phyloP scores from a whole-genome alignment of 768 basidiomycete genomes.

The Boletus rubescentipes region DNA sequence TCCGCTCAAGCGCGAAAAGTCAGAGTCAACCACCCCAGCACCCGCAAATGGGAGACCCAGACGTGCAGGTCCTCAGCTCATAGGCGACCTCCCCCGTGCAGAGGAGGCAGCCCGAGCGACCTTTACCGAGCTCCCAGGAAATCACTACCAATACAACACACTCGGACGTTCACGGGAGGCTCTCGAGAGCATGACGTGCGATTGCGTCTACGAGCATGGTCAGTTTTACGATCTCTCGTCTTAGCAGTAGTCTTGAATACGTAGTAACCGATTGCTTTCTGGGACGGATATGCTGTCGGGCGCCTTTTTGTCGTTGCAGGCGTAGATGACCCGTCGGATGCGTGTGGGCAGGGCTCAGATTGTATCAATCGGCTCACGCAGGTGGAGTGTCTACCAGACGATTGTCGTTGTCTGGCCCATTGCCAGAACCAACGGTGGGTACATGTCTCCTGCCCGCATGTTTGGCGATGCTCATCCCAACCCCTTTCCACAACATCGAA shows the following conservation, averaged over 20 bases:
- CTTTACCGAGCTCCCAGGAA: constrained; percentile 71
- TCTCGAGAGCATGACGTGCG: constrained; percentile 93
- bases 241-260: constrained; percentile 28
- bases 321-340: constrained; percentile 55
- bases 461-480: neutral
- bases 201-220: constrained; percentile 85
- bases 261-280: constrained; percentile 27
- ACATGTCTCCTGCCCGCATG: neutral
- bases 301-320: constrained; percentile 42
- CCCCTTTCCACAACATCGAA: neutral
- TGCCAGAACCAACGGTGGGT: constrained; percentile 93
- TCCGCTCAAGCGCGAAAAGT: constrained; percentile 32
- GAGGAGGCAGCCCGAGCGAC: constrained; percentile 67
- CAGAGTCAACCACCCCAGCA: constrained; percentile 37
- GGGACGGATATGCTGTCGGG: constrained; percentile 16
- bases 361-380: constrained; percentile 98
- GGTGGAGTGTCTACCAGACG: constrained; percentile 89
- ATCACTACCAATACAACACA: constrained; percentile 84
- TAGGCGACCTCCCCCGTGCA: constrained; percentile 77
- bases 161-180: constrained; percentile 87
- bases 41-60: constrained; percentile 35
- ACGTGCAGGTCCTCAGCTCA: constrained; percentile 59
- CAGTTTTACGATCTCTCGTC: constrained; percentile 38
- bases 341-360: constrained; percentile 86
- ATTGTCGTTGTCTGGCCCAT: constrained; percentile 77